Percentiles rank a stretch among this genome's conserved stretches.
These are phyloP conservation scores for Raphanus raphanistrum DNA, from an alignment of 345 rosid species.

Conservation along the genomic window DNA sequence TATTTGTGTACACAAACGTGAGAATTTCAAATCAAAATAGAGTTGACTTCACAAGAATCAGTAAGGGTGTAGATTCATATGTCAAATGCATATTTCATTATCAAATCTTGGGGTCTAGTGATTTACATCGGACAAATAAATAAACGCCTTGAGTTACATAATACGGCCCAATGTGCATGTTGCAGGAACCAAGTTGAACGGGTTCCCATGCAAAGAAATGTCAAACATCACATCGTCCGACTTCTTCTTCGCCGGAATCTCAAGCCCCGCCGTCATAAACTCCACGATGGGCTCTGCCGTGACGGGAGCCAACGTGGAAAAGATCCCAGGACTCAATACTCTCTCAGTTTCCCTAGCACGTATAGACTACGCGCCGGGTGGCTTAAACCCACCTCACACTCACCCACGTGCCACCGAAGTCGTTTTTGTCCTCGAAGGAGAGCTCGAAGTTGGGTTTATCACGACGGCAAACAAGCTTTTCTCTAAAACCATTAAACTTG, in stretches of 20 bases:
- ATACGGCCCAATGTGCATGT: neutral
- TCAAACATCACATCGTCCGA: slow-evolving; percentile 53
- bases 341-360: slow-evolving; percentile 61
- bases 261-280: slow-evolving; percentile 49
- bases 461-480: slow-evolving; percentile 58
- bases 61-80: neutral
- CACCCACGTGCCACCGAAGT: slow-evolving; percentile 74
- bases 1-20: neutral
- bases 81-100: neutral
- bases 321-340: slow-evolving; percentile 68
- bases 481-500: slow-evolving; percentile 51
- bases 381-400: slow-evolving; percentile 67
- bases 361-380: slow-evolving; percentile 55
- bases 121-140: neutral
- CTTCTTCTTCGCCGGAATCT: slow-evolving; percentile 59
- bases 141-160: neutral
- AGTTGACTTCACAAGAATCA: neutral
- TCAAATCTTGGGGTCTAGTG: neutral
- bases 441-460: slow-evolving; percentile 64
- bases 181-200: slow-evolving; percentile 56
- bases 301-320: slow-evolving; percentile 55
- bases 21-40: neutral
- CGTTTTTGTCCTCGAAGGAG: slow-evolving; percentile 60
- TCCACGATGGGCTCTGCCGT: slow-evolving; percentile 55
- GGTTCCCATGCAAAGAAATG: slow-evolving; percentile 58